Evolutionary conservation across 805 yeast genomes (phyloP).

Genomic region (Wickerhamiella occidentalis): DNA sequence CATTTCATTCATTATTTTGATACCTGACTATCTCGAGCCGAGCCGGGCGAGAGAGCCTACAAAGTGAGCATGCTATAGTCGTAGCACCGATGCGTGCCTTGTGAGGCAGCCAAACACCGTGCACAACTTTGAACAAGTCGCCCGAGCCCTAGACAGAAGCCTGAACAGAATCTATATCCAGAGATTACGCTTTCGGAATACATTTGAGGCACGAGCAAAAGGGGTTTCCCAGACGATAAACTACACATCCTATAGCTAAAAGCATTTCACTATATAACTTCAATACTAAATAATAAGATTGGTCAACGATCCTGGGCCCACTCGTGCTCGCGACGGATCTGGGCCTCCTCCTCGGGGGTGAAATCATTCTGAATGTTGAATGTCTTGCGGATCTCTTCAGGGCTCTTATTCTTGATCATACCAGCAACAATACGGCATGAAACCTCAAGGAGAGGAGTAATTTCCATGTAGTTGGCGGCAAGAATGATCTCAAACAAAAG

Average conservation of each 20-base stretch:
- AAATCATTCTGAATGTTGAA: conserved; percentile 36
- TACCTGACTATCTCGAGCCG: no score
- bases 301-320: conserved; percentile 31
- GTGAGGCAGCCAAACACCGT: no score
- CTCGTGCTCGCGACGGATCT: conserved; percentile 36
- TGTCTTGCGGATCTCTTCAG: conserved; percentile 36
- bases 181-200: no score
- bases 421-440: conserved; percentile 40
- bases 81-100: no score
- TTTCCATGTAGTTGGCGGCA: conserved; percentile 38
- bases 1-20: no score
- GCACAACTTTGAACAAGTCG: no score
- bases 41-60: no score
- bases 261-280: background rate
- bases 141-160: no score
- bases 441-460: conserved; percentile 34
- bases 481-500: conserved; percentile 38
- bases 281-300: background rate
- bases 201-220: no score
- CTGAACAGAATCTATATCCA: no score
- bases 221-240: no score
- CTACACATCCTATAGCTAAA: background rate
- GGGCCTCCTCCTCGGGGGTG: conserved; percentile 38
- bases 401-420: conserved; percentile 37
- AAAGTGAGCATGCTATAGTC: no score